These are phyloP conservation scores for Neurospora pannonica DNA, from an alignment of 495 filamentous ascomycete species.

Conservation along the genomic window DNA sequence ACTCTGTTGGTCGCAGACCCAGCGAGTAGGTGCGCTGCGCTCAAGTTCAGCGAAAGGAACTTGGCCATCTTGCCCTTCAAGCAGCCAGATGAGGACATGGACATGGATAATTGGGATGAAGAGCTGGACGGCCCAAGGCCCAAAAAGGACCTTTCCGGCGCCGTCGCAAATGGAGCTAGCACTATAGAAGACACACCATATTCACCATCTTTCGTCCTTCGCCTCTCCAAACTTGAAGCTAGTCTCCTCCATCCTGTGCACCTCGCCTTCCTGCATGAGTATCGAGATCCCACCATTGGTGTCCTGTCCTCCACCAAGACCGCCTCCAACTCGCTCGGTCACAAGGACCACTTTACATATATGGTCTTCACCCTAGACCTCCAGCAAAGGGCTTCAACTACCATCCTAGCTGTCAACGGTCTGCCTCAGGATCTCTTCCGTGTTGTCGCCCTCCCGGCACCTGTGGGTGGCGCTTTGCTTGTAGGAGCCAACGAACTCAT, in stretches of 20 bases:
- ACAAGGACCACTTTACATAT: constrained; percentile 79
- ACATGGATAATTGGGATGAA: constrained; percentile 79
- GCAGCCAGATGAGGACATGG: constrained; percentile 78
- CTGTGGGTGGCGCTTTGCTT: constrained; percentile 79
- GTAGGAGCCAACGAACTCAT: constrained; percentile 85
- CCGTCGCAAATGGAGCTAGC: constrained; percentile 45
- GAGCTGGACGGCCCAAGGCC: constrained; percentile 57
- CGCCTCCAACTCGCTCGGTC: constrained; percentile 66
- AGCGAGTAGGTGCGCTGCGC: constrained; percentile 79
- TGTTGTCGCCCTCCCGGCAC: constrained; percentile 73
- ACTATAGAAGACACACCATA: constrained; percentile 63
- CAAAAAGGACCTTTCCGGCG: constrained; percentile 29
- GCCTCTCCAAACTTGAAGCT: constrained; percentile 78
- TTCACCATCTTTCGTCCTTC: constrained; percentile 81
- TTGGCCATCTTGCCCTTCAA: constrained; percentile 91
- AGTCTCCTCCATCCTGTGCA: constrained; percentile 79
- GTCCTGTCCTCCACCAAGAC: constrained; percentile 69
- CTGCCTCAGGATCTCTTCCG: constrained; percentile 85
- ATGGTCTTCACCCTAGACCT: constrained; percentile 92
- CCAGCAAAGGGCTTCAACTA: constrained; percentile 87
- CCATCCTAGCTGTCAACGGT: constrained; percentile 71
- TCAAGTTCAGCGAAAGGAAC: constrained; percentile 83
- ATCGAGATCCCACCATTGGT: constrained; percentile 93
- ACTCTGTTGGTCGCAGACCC: constrained; percentile 84
- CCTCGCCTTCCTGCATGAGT: constrained; percentile 90